These are phyloP conservation scores for Moniliophthora roreri DNA, from an alignment of 1,284 basidiomycete species.

Conservation along the genomic window DNA sequence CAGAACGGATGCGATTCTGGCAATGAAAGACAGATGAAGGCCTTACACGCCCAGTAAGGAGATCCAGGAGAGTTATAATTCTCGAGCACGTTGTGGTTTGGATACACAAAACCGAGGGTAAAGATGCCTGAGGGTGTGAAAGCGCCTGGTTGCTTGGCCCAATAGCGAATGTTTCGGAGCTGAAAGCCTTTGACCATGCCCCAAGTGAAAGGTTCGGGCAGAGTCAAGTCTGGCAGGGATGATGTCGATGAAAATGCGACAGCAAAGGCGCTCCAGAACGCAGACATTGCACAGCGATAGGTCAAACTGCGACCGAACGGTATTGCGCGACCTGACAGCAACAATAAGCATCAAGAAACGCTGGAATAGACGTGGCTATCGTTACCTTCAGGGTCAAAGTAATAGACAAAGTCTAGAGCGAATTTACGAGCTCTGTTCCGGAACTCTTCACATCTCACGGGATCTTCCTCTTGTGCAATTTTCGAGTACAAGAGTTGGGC, in stretches of 20 bases:
- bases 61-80: conserved; percentile 82
- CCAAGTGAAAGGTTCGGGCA: conserved; percentile 71
- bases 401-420: conserved; percentile 70
- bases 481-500: conserved; percentile 75
- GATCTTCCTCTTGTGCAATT: conserved; percentile 61
- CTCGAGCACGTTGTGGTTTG: conserved; percentile 75
- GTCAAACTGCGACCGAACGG: conserved; percentile 78
- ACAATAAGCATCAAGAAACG: too few relatives aligned
- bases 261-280: conserved; percentile 74
- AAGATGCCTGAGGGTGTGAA: conserved; percentile 67
- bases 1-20: conserved; percentile 71
- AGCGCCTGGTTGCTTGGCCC: conserved; percentile 62
- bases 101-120: conserved; percentile 74
- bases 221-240: conserved; percentile 67
- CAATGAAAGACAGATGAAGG: conserved; percentile 69
- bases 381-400: conserved; percentile 72
- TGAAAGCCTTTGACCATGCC: conserved; percentile 74
- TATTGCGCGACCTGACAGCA: conserved; percentile 70
- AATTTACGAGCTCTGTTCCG: conserved; percentile 62
- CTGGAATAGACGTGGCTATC: too few relatives aligned
- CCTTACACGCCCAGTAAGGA: conserved; percentile 84
- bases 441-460: conserved; percentile 64
- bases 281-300: conserved; percentile 78
- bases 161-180: conserved; percentile 72
- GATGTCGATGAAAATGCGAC: conserved; percentile 76